Base-by-base conservation (phyloP, 257 asterid genomes). In the Agastache rugosa region DNA sequence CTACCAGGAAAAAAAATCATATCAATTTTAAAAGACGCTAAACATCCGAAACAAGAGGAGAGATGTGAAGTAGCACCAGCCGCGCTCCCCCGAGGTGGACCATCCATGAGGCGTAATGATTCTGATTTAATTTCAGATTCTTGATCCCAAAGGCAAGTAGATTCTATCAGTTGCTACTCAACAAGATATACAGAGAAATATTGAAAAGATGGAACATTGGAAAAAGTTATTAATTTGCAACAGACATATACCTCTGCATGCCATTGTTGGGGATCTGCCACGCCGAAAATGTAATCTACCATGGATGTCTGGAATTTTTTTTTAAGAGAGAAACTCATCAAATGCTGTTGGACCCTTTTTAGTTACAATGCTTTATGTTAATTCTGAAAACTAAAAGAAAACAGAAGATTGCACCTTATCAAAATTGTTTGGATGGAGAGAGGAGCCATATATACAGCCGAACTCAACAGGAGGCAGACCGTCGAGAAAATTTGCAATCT, bases 91-190 rank as follows among this genome's bases (percentile, higher is more conserved):
- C 98, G 55, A 85, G 84, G 85, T 53, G 93, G 41, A 78, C 69
- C 83, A 94, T 87, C 97, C 91, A 90, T 12, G 98, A 89, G 1
- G 94, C 96, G 47, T 95, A 90, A 70, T 95, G 98, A 85, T 88
- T 75, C 67, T 73, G 83, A 60, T 95, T 95, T 83, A 76, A 53
- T 67, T 88, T 80, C 76, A 95, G 81, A 81, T 95, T 92, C 93
- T 93, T 77, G 74, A 85, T 66, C 59, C 27, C 68, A 59, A 72
- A 63, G 63, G 22, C 23, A 25, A 54, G 72, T 34, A 73, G 3
- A 39, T 15, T 55, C 41, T 27, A 27, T 59, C 42, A 81, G 83
- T 67, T 67, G 10, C 29, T 23, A 62, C 66, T 63, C 39, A 61
- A 79, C 75, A 31, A 16, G 15, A 20, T 31, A 69, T 47, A 65